Evolutionary conservation across 768 basidiomycete genomes (phyloP), one percentile per base, ranked within the genome.

Genomic region (Termitomyces sp.): DNA sequence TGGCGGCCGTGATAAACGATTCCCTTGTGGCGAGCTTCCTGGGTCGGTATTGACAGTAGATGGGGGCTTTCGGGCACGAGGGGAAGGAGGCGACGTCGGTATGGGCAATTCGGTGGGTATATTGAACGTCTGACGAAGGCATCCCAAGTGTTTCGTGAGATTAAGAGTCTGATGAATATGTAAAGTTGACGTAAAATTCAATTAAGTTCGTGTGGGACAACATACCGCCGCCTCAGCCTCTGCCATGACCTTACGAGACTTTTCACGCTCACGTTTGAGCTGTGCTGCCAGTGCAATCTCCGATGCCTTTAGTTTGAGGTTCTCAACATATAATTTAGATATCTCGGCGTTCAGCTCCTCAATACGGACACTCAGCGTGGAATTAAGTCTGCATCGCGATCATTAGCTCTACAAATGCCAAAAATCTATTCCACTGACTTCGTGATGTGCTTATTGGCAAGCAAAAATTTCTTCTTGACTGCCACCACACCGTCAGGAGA

Each of bases 401-500:
- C 8, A 28, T 60, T 17, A 60, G 45, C 30, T 11, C 21, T 14
- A 49, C 42, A 32, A 44, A 37, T 19, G 42, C 37, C 41, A 15
- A 24, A 21, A 51, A 38, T n/a, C 35, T 42, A 19, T 35, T 38
- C n/a, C 28, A 68, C 80, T 38, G 62, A 91, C 90, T 92, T 93
- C 24, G 90, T 91, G 66, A 93, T 93, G 71, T 92, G 90, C 71
- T 91, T 92, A 73, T 93, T 93, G 55, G 90, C 89, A 57, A 91
- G 84, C 21, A 93, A 77, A 64, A 91, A 92, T 74, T 90, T 92
- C 84, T 90, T 90, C 84, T 92, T 92, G 77, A 92, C 90, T 93
- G 67, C 69, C 69, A 77, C 69, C 64, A 38, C 66, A 56, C 55
- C 12, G 58, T 65, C 59, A 68, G 66, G 55, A 52, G 57, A 56